Evolutionary conservation across 257 asterid species (phyloP).

Genomic region (Nicotiana tabacum): DNA sequence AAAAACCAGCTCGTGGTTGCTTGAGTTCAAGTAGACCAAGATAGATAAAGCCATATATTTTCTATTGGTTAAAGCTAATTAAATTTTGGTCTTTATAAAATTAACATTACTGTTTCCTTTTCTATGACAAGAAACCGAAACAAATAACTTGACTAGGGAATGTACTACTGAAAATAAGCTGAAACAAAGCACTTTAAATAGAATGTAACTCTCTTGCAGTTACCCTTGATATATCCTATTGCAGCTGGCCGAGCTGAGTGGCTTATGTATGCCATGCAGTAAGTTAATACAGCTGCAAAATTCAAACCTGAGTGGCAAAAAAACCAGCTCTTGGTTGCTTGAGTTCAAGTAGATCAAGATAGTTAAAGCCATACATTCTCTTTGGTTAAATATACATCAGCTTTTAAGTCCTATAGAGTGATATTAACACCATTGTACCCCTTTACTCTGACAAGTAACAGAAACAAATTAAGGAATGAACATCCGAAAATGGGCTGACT

Average conservation of each 20-base stretch:
- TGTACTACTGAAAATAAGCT: background rate
- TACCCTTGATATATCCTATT: background rate
- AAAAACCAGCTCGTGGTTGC: conserved; percentile 25
- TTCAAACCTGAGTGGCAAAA: background rate
- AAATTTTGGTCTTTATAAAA: background rate
- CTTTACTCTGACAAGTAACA: background rate
- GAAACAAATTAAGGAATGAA: background rate
- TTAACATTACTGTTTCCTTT: background rate
- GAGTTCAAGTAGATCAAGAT: conserved; percentile 21
- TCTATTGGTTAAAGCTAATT: background rate
- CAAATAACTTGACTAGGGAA: background rate
- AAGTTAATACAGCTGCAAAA: conserved; percentile 17
- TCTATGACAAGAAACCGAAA: background rate
- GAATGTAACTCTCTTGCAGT: background rate
- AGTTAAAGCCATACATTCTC: conserved; percentile 11
- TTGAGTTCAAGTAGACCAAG: conserved; percentile 15
- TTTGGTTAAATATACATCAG: background rate
- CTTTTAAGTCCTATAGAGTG: background rate
- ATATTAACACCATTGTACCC: background rate
- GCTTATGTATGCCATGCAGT: conserved; percentile 25
- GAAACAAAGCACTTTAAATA: background rate
- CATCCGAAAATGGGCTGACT: background rate
- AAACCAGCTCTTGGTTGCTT: conserved; percentile 28
- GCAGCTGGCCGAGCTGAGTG: conserved; percentile 41
- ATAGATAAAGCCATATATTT: conserved; percentile 17